Base-by-base conservation (phyloP, 495 filamentous ascomycete species). In the Jackrogersella minutella region DNA sequence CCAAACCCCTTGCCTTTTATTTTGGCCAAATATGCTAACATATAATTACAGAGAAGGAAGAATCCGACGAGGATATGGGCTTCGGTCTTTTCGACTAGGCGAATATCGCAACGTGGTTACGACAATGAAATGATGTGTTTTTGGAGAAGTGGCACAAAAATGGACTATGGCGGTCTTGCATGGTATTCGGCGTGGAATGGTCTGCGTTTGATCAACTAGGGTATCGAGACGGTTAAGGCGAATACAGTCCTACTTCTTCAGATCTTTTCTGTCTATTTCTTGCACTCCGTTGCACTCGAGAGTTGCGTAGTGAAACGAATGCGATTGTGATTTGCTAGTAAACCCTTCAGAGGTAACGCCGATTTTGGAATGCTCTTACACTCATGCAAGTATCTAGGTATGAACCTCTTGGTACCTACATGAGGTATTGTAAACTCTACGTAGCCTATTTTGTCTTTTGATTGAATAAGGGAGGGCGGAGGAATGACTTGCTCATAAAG, bases 41-140 rank as follows among this genome's bases (percentile, higher is more conserved):
- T 26, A 40, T 47, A 19, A 5, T 10, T 43, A 28, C 66, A 85
- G 83, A 82, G 76, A 85, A 83, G 80, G 83, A 89, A 82, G 95
- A 98, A 87, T 98, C 95, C 77, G 95, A 99, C 82, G 95, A 99
- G 78, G 95, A 99, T 78, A 99, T 99, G 95, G 95, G 95, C 77
- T 97, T 99, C 86, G 95, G 95, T 90, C 93, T 99, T 62, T 98
- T 98, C 90, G 94, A 97, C 85, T 97, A 92, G 87, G 68, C 76
- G 57, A n/a, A 53, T 31, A 16, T 53, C 57, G 57, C 60, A 51
- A n/a, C 37, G 5, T 44, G 39, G n/a, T 61, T 56, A 58, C 57
- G 49, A 36, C 63, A 72, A 72, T 66, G 61, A 74, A 73, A 58
- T 62, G 57, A 68, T 59, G 55, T 16, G 46, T 63, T 47, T 62